Percentiles rank a stretch among this genome's conserved stretches.
Evolutionary conservation across 2,329 filamentous ascomycete genomes (phyloP).

Genomic region (Botrytis pseudocinerea): DNA sequence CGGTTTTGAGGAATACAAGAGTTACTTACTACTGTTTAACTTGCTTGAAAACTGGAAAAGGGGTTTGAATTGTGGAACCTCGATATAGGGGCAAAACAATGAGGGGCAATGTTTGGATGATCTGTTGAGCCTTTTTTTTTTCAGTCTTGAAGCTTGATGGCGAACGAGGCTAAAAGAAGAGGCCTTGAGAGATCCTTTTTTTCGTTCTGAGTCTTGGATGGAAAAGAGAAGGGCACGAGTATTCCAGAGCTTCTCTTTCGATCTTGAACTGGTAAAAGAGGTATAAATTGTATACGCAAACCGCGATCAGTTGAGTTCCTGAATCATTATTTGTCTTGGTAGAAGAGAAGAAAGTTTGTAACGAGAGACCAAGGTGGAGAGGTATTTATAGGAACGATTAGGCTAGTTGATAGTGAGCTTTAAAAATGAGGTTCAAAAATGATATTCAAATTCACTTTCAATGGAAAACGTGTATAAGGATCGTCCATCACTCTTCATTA

Average conservation of each 20-base stretch:
- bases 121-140: too few species aligned
- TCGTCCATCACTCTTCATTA: not conserved
- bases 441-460: not conserved
- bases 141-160: too few species aligned
- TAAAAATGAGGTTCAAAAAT: too few species aligned
- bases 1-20: not conserved
- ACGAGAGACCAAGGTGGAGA: not conserved
- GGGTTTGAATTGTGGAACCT: not conserved
- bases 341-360: not conserved
- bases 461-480: not conserved
- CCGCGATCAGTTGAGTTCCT: not conserved
- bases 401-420: not conserved
- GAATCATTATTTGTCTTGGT: not conserved
- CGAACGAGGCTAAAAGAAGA: too few species aligned
- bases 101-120: not conserved
- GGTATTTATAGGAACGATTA: not conserved
- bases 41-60: not conserved
- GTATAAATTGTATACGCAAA: not conserved
- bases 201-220: not conserved
- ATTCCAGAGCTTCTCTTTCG: not conserved
- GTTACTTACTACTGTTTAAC: not conserved
- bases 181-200: not conserved
- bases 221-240: not conserved
- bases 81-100: not conserved
- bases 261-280: not conserved